Evolutionary conservation across 78 protist genomes (phyloP).

Genomic region (Emiliania huxleyi): DNA sequence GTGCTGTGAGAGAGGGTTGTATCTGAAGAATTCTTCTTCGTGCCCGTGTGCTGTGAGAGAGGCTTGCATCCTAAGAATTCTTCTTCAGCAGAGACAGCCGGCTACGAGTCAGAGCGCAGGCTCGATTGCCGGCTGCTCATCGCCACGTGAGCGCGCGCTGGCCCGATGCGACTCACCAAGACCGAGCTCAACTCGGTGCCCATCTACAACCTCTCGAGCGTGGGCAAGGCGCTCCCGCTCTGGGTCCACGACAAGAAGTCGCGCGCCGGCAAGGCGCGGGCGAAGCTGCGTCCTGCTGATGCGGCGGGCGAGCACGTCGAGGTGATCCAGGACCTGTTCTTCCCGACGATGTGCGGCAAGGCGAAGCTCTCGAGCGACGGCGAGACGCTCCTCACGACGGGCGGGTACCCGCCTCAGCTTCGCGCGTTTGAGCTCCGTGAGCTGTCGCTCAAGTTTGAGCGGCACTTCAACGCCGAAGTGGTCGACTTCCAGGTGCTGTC

Average conservation of each 20-base stretch:
- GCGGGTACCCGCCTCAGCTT: conserved; percentile 76
- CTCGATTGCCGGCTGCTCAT: too few relatives aligned
- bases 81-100: too few relatives aligned
- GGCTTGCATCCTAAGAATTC: too few relatives aligned
- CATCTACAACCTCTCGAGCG: neutral
- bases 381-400: conserved; percentile 76
- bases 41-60: too few relatives aligned
- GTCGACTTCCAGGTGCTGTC: conserved; percentile 71
- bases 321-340: conserved; percentile 92
- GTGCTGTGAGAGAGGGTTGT: too few relatives aligned
- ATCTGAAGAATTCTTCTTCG: too few relatives aligned
- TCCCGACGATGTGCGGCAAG: conserved; percentile 72
- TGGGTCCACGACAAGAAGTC: conserved; percentile 7
- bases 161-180: neutral
- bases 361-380: conserved; percentile 75
- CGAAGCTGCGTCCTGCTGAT: conserved; percentile 38
- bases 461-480: conserved; percentile 79
- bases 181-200: neutral
- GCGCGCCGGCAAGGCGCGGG: neutral
- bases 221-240: conserved; percentile 43
- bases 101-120: too few relatives aligned
- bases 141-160: too few relatives aligned
- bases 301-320: conserved; percentile 67
- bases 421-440: conserved; percentile 80
- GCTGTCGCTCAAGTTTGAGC: conserved; percentile 81